Evolutionary conservation across 192 early-diverging fungal species (phyloP).

Genomic region (Fimicolochytrium jonesii): DNA sequence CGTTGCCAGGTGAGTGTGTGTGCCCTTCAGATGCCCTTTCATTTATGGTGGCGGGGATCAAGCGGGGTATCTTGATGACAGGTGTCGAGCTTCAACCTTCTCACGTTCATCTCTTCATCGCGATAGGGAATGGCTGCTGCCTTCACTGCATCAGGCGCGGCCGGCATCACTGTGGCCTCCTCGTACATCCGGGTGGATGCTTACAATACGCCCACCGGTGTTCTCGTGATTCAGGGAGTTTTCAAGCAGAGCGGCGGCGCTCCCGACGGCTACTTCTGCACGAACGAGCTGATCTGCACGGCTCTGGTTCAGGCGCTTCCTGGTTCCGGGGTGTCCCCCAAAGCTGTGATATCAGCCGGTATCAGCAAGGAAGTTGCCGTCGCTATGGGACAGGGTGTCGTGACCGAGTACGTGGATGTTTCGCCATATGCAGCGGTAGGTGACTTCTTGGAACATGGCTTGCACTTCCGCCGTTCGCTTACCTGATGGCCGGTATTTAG

Average conservation of each 20-base stretch:
- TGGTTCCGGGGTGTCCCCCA: neutral
- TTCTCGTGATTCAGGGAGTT: neutral
- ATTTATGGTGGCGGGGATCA: too few relatives aligned
- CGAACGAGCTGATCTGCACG: neutral
- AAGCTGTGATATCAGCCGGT: neutral
- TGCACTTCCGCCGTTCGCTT: neutral
- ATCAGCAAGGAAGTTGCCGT: neutral
- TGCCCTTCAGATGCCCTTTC: too few relatives aligned
- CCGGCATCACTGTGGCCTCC: neutral
- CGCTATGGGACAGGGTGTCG: neutral
- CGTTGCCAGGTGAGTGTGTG: too few relatives aligned
- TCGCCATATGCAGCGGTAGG: neutral
- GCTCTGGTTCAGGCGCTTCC: neutral
- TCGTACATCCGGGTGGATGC: neutral
- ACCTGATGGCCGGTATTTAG: neutral
- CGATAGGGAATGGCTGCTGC: neutral
- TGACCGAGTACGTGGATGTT: neutral
- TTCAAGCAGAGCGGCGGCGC: neutral
- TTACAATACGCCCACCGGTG: neutral
- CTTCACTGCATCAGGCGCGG: neutral
- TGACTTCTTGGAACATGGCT: neutral
- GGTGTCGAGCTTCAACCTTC: too few relatives aligned
- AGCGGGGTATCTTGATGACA: too few relatives aligned
- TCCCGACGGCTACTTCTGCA: neutral
- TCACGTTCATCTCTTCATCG: too few relatives aligned